Percentiles rank a stretch among this genome's conserved stretches.
phyloP scores from a whole-genome alignment of 2,329 filamentous ascomycete genomes.

The Dryadomyces quercivorus region DNA sequence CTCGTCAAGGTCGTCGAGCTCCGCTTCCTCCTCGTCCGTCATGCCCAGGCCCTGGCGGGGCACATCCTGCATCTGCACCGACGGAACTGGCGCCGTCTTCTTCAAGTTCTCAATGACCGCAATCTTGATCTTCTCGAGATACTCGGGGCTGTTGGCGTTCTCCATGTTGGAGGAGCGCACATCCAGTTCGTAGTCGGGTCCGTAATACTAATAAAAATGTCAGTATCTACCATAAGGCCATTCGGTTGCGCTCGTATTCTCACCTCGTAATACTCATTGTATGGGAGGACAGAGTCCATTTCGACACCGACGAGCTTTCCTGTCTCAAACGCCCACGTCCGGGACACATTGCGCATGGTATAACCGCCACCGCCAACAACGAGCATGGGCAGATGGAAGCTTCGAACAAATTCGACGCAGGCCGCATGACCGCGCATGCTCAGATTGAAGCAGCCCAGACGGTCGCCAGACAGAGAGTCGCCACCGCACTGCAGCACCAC shows the following conservation, averaged over 20 bases:
- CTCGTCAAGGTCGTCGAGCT: conserved; percentile 60
- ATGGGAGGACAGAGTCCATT: conserved; percentile 74
- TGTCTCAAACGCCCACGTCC: conserved; percentile 95
- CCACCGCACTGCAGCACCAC: conserved; percentile 95
- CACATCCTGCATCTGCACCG: conserved; percentile 78
- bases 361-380: conserved; percentile 93
- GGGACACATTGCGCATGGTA: conserved; percentile 91
- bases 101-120: conserved; percentile 76
- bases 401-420: conserved; percentile 86
- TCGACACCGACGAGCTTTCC: conserved; percentile 75
- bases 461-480: conserved; percentile 86
- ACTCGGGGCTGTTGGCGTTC: conserved; percentile 76
- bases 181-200: conserved; percentile 80
- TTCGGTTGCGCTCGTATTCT: conserved; percentile 8
- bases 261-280: conserved; percentile 88
- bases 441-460: conserved; percentile 91
- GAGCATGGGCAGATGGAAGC: conserved; percentile 72
- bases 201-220: conserved; percentile 58
- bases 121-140: conserved; percentile 70
- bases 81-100: conserved; percentile 76
- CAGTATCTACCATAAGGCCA: neutral
- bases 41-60: conserved; percentile 50
- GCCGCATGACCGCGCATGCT: conserved; percentile 94
- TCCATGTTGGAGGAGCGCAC: conserved; percentile 82
- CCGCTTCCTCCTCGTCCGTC: conserved; percentile 55